Conservation (phyloP, 2,329 filamentous ascomycete species). For the Fusarium pseudonygamai region DNA sequence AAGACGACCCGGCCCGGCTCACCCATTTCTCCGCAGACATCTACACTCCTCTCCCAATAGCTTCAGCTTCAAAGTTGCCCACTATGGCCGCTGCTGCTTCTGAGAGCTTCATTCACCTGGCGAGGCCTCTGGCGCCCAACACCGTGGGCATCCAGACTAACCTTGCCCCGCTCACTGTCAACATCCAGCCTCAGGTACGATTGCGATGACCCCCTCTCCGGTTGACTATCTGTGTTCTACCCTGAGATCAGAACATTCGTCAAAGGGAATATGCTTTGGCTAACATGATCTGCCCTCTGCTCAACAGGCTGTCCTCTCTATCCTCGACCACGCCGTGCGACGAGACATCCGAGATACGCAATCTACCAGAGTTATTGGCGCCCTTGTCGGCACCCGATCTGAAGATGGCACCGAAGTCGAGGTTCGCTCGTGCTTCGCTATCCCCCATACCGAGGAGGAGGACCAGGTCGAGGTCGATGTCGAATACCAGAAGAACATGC, state of each 20-base stretch:
- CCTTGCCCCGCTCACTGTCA: slow-evolving; percentile 91
- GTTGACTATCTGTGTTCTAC: slow-evolving; percentile 3
- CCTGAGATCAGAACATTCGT: neutral
- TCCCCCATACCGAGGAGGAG: slow-evolving; percentile 97
- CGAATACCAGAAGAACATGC: slow-evolving; percentile 99
- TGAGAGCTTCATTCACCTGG: slow-evolving; percentile 93
- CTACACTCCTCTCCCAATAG: slow-evolving; percentile 17
- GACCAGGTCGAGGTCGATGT: slow-evolving; percentile 99
- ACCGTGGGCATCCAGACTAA: slow-evolving; percentile 81
- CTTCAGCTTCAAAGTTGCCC: slow-evolving; percentile 49
- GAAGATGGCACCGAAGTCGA: slow-evolving; percentile 98
- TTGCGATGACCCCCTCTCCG: slow-evolving; percentile 29
- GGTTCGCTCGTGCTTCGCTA: slow-evolving; percentile 95
- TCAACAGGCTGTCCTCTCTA: slow-evolving; percentile 72
- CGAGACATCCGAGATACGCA: slow-evolving; percentile 79
- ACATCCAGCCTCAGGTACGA: slow-evolving; percentile 92
- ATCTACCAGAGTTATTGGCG: slow-evolving; percentile 96
- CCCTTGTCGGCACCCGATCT: slow-evolving; percentile 88
- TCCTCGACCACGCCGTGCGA: slow-evolving; percentile 94
- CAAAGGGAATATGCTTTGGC: neutral
- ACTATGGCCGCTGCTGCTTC: slow-evolving; percentile 81
- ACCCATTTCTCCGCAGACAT: slow-evolving; percentile 32
- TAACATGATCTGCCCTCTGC: slow-evolving; percentile 16
- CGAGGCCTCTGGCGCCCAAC: slow-evolving; percentile 88
- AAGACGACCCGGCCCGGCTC: slow-evolving; percentile 33